Evolutionary conservation across 2,329 filamentous ascomycete species (phyloP).

Genomic region (Trichoderma asperellum): DNA sequence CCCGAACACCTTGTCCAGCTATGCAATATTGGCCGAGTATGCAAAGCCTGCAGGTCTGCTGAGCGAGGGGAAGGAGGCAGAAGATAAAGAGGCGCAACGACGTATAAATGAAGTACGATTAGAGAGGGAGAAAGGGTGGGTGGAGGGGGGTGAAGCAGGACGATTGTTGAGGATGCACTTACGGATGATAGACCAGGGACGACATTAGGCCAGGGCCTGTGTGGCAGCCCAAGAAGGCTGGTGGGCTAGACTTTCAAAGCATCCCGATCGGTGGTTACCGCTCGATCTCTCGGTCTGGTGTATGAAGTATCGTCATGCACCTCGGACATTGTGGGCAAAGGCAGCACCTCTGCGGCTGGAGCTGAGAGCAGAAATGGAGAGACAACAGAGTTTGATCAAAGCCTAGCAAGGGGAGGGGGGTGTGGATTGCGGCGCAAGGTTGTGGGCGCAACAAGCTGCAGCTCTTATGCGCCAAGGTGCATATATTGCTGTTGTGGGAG

Average conservation of each 20-base stretch:
- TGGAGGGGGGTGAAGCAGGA: conserved; percentile 23
- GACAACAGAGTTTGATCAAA: conserved; percentile 15
- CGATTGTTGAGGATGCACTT: conserved; percentile 19
- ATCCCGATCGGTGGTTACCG: conserved; percentile 30
- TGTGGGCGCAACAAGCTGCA: conserved; percentile 26
- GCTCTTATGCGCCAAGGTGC: conserved; percentile 21
- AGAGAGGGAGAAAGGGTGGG: conserved; percentile 11
- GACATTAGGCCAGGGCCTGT: conserved; percentile 18
- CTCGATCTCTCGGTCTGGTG: conserved; percentile 31
- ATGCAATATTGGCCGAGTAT: conserved; percentile 20
- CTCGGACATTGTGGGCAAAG: conserved; percentile 5
- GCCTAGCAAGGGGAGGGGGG: conserved; percentile 20
- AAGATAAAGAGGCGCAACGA: conserved; percentile 26
- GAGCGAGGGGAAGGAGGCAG: conserved; percentile 14
- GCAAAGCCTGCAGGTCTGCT: conserved; percentile 7
- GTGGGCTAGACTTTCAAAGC: conserved; percentile 10
- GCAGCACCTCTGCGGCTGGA: conserved; percentile 4
- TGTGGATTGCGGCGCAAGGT: conserved; percentile 24
- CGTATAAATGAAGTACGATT: conserved; percentile 19
- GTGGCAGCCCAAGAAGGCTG: conserved; percentile 21
- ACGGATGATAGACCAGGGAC: conserved; percentile 14
- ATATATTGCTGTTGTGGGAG: conserved; percentile 16
- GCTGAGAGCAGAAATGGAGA: conserved; percentile 10
- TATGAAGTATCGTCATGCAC: neutral
- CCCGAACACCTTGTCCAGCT: conserved; percentile 21